phyloP scores from a whole-genome alignment of 768 basidiomycete genomes.

The Atractiella rhizophila region DNA sequence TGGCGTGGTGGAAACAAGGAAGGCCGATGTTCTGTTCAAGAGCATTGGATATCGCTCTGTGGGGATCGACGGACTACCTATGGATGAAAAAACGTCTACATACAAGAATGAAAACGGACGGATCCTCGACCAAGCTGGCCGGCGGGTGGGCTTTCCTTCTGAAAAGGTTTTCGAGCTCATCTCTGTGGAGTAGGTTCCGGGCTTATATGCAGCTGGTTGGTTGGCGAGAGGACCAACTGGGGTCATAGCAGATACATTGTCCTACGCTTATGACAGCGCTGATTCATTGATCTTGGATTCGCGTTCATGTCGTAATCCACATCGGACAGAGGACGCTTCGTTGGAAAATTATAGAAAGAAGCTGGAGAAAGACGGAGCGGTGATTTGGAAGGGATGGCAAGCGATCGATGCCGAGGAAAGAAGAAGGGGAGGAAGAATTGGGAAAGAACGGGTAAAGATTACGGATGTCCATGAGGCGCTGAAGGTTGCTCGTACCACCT shows the following conservation, averaged over 20 bases:
- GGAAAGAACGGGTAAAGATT: constrained; percentile 26
- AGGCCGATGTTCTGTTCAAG: constrained; percentile 57
- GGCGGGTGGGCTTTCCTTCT: constrained; percentile 17
- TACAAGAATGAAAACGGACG: constrained; percentile 26
- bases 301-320: no score
- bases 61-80: constrained; percentile 18
- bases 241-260: constrained; percentile 78
- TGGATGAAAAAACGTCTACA: constrained; percentile 22
- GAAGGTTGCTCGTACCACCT: no score
- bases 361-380: constrained; percentile 26
- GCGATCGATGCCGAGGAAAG: constrained; percentile 46
- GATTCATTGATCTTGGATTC: constrained; percentile 42
- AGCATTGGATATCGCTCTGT: constrained; percentile 51
- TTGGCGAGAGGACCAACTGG: constrained; percentile 71
- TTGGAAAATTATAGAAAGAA: constrained; percentile 27
- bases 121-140: constrained; percentile 20
- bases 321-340: constrained; percentile 11
- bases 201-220: constrained; percentile 86
- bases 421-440: constrained; percentile 27
- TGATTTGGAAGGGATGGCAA: constrained; percentile 50
- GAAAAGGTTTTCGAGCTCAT: constrained; percentile 11
- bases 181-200: constrained; percentile 21
- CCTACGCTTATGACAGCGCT: constrained; percentile 59
- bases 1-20: constrained; percentile 29
- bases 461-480: constrained; percentile 23